A percentile compares a stretch with the other conserved stretches of the same genome.
phyloP scores from a whole-genome alignment of 495 filamentous ascomycete species.

The Hypomontagnella submonticulosa region DNA sequence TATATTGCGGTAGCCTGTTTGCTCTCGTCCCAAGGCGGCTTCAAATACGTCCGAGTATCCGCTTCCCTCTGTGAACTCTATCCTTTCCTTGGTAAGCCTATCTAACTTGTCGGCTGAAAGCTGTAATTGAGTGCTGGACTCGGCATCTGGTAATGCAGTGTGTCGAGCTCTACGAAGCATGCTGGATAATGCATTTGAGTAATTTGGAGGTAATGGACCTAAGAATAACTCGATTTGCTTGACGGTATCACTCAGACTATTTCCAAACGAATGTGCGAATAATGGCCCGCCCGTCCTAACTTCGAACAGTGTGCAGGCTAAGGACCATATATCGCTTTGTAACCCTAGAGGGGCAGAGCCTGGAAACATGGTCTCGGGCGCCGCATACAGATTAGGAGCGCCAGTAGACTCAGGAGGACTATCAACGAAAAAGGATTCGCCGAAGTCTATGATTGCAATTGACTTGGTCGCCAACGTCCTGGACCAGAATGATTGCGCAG shows the following conservation, averaged over 20 bases:
- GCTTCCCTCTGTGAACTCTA: background rate
- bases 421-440: conserved; percentile 33
- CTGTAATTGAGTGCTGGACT: background rate
- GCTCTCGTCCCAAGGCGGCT: conserved; percentile 5
- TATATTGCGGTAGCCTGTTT: background rate
- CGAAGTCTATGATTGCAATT: conserved; percentile 46
- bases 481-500: background rate
- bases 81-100: background rate
- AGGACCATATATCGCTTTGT: conserved; percentile 44
- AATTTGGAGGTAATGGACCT: conserved; percentile 32
- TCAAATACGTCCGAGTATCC: conserved; percentile 22
- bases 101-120: background rate
- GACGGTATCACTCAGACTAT: background rate
- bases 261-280: background rate
- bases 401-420: conserved; percentile 20
- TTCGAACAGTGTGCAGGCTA: conserved; percentile 39
- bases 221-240: conserved; percentile 28
- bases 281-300: conserved; percentile 4
- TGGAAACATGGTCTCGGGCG: conserved; percentile 42
- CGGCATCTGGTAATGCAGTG: background rate
- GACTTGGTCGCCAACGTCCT: conserved; percentile 2
- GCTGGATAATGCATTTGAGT: background rate
- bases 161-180: background rate
- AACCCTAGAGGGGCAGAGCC: conserved; percentile 8
- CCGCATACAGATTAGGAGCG: conserved; percentile 29